Base-by-base conservation (phyloP, 2,329 filamentous ascomycete species). In the Septoria linicola region DNA sequence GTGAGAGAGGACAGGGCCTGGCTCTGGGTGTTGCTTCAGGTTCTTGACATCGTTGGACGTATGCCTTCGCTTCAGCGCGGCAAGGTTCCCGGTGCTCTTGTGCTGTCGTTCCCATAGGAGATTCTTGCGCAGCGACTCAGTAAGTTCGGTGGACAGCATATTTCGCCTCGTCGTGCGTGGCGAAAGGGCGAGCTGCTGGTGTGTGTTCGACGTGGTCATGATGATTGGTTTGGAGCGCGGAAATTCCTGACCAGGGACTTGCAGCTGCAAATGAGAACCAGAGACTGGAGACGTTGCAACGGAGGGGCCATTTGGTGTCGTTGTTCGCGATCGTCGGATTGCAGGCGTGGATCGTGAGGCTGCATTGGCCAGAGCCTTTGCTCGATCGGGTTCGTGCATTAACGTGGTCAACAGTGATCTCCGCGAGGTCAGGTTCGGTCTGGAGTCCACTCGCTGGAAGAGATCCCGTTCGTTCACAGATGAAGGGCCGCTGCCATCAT, bases 81-180 rank as follows among this genome's bases (percentile, higher is more conserved):
- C 89, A 58, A 92, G 91, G 63, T 85, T 88, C 6, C 89, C 92
- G 27, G 88, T 87, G 53, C 89, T 89, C 79, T 93, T 95, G 67
- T 97, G 92, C 66, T 95, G 89, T 45, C 93, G 86, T 70, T 99
- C 93, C 88, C 89, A 95, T 13, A 97, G 80, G 13, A 99, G 83
- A 63, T 96, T 88, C 62, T 90, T 88, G 17, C 93, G 84, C 3
- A 99, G 83, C 17, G 89, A 95, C 68, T 96, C 90, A 2, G 92
- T 96, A 48, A 99, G 77, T 73, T 99, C 93, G 0, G 89, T 95
- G 7, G 89, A 87, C 50, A 99, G 80, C 93, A 99, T 99, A 71
- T 96, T 95, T 54, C 91, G 83, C 44, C 93, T 83, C 0, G 91
- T 96, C 0, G 92, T 96, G 51, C 90, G 83, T 3, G 93, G 93